Evolutionary conservation across 1,284 basidiomycete species (phyloP), one percentile per base, ranked within the genome.

Genomic region (Trichosporon sp.): DNA sequence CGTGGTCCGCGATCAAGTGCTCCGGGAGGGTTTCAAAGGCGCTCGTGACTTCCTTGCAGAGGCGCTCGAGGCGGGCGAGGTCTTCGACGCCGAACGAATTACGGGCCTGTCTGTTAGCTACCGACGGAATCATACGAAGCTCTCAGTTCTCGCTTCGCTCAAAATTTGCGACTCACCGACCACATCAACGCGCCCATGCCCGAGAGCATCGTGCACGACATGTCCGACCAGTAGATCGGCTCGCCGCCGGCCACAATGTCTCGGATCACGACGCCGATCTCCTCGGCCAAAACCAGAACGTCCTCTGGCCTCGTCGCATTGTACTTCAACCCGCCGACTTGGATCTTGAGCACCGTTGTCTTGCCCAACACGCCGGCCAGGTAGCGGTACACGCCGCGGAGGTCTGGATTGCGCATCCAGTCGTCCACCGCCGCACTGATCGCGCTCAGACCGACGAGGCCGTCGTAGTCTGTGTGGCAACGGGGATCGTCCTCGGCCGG

Each of bases 171-270:
- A 46, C 44, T 46, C 21, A 46, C 44, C 25, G 49, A 25, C 49
- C 49, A 54, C 49, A 54, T 54, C 13, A 54, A 16, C 27, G 49
- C 31, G 49, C 49, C 49, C 49, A 54, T 54, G 11, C 49, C 49
- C 5, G 56, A 57, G 7, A 57, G 23, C 56, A 57, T 57, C 14
- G 32, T 34, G 56, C 56, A 57, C 10, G 56, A 57, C 56, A 57
- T 34, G 56, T 57, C 56, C 21, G 56, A 57, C 32, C 32, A 36
- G 32, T 57, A 57, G 13, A 57, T 33, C 23, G 33, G 56, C 21
- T 33, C 32, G 10, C 56, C 56, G 19, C 32, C 32, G 10, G 56
- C 56, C 21, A 57, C 32, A 16, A 34, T 36, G 32, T 36, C 32
- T 19, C 33, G 32, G 33, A 57, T 57, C 16, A 57, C 56, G 21